Evolutionary conservation across 306 rosid genomes (phyloP).

Genomic region (Ochetophila trinervis): DNA sequence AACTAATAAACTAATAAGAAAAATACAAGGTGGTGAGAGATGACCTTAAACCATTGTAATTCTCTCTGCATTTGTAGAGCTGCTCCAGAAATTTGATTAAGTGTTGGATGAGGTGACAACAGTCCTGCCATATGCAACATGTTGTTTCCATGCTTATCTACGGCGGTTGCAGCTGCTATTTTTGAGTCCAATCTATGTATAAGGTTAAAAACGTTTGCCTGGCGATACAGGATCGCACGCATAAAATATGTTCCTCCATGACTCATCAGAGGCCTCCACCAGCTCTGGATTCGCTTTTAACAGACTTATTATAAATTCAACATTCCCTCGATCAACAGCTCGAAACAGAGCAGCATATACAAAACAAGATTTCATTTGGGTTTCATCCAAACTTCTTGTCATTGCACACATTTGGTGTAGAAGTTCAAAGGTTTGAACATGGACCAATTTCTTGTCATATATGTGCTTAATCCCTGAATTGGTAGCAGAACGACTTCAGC

Average conservation of each 20-base stretch:
- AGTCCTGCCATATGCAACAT: conserved; percentile 17
- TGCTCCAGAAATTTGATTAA: conserved; percentile 12
- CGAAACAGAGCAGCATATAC: not conserved
- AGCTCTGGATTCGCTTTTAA: not conserved
- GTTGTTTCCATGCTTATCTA: accelerated
- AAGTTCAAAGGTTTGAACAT: too few relatives aligned
- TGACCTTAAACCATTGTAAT: conserved; percentile 14
- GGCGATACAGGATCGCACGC: not conserved
- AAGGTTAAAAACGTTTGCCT: conserved; percentile 10
- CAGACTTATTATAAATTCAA: not conserved
- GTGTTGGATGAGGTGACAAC: not conserved
- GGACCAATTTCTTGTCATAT: too few relatives aligned
- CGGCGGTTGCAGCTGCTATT: not conserved
- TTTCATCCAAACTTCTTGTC: accelerated
- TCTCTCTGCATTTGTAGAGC: conserved; percentile 22
- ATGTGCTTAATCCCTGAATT: too few relatives aligned
- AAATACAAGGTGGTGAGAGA: not conserved
- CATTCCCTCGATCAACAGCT: not conserved
- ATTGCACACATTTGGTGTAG: not conserved
- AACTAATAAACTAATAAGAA: too few relatives aligned
- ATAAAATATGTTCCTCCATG: not conserved
- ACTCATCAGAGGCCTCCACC: accelerated
- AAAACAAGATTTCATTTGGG: not conserved
- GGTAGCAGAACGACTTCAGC: too few relatives aligned
- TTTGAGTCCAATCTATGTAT: not conserved